phyloP scores from a whole-genome alignment of 495 filamentous ascomycete genomes.

The Aspergillus asperescens region DNA sequence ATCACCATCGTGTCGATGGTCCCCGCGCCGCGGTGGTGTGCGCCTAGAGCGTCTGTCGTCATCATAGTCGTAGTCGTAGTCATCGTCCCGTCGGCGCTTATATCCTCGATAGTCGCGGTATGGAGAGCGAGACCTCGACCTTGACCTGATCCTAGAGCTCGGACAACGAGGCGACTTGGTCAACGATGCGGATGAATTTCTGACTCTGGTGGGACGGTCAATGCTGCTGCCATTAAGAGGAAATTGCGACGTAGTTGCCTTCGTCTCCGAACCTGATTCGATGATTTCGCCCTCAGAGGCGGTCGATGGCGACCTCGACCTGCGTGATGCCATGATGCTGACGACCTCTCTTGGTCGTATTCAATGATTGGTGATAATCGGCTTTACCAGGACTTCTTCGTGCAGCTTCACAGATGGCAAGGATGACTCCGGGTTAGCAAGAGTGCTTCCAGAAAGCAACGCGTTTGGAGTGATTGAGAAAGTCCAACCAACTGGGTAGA shows the following conservation, averaged over 20 bases:
- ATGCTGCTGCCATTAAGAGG: conserved; percentile 69
- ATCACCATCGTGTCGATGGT: conserved; percentile 35
- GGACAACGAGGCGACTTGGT: conserved; percentile 38
- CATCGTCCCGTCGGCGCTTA: conserved; percentile 67
- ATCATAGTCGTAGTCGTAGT: conserved; percentile 46
- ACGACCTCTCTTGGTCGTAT: conserved; percentile 1
- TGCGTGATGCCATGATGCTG: conserved; percentile 32
- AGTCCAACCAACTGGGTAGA: conserved; percentile 43
- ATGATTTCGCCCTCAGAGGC: conserved; percentile 82
- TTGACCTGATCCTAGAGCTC: conserved; percentile 36
- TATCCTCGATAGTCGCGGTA: conserved; percentile 50
- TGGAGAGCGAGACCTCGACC: conserved; percentile 39
- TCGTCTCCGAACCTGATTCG: conserved; percentile 63
- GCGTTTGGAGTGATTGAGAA: conserved; percentile 30
- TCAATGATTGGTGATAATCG: background rate
- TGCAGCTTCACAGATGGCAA: conserved; percentile 27
- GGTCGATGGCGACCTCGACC: conserved; percentile 45
- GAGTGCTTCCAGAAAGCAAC: conserved; percentile 15
- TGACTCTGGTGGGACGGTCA: conserved; percentile 66
- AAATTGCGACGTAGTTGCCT: conserved; percentile 72
- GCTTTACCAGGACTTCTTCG: background rate
- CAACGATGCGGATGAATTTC: conserved; percentile 37
- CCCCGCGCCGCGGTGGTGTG: conserved; percentile 41
- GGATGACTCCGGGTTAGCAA: conserved; percentile 26
- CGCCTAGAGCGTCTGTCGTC: conserved; percentile 43